These are phyloP conservation scores for Penicillium palitans DNA, from an alignment of 2,329 filamentous ascomycete genomes.

Conservation along the genomic window DNA sequence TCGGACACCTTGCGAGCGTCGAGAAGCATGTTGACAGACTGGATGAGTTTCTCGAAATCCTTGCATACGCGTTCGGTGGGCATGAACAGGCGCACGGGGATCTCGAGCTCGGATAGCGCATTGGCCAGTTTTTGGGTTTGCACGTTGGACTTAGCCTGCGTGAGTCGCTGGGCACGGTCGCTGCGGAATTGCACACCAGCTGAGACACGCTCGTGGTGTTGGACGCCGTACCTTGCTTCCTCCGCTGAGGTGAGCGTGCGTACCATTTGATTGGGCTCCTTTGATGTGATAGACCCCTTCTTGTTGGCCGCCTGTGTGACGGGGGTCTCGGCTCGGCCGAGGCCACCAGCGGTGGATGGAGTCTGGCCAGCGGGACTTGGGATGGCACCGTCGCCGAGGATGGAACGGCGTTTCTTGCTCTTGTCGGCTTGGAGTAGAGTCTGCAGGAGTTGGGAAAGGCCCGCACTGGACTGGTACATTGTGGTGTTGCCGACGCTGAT, in stretches of 20 bases:
- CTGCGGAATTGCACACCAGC: constrained; percentile 89
- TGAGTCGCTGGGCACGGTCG: constrained; percentile 51
- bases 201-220: constrained; percentile 78
- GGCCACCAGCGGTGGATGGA: constrained; percentile 41
- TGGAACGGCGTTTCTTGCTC: constrained; percentile 79
- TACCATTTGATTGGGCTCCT: constrained; percentile 54
- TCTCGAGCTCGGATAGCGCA: constrained; percentile 49
- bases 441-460: constrained; percentile 76
- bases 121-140: constrained; percentile 51
- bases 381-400: constrained; percentile 60
- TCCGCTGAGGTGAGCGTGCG: constrained; percentile 73
- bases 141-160: constrained; percentile 52
- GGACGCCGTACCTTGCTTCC: constrained; percentile 78
- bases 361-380: constrained; percentile 57
- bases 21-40: constrained; percentile 48
- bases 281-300: constrained; percentile 39
- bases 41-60: constrained; percentile 51
- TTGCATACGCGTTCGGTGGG: constrained; percentile 52
- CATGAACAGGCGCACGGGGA: constrained; percentile 50
- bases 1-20: constrained; percentile 51
- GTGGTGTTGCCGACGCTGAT: constrained; percentile 67
- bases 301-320: constrained; percentile 32
- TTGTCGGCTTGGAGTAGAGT: constrained; percentile 82
- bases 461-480: constrained; percentile 77
- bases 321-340: constrained; percentile 42